Percentiles rank a stretch among this genome's conserved stretches.
Conservation (phyloP, 2,329 filamentous ascomycete species). For the Hirsutella thompsonii region DNA sequence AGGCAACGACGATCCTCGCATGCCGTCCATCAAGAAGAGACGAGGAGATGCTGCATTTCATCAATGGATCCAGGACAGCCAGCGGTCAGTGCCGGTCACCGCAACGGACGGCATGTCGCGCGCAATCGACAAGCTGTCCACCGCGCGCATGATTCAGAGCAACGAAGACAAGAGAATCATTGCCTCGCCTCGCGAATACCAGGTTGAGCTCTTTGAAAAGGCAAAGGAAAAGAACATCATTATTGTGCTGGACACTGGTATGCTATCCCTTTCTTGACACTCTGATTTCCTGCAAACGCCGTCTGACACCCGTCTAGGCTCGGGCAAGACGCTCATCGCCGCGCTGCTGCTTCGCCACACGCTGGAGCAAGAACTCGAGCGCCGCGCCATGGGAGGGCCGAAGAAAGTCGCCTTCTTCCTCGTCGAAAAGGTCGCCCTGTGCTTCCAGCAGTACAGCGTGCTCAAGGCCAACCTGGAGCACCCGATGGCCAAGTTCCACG, state of each 20-base stretch:
- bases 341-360: constrained; percentile 68
- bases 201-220: constrained; percentile 78
- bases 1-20: not conserved
- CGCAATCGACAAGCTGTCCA: not conserved
- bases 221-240: constrained; percentile 81
- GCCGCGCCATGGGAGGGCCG: constrained; percentile 44
- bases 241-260: constrained; percentile 84
- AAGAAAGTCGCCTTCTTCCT: constrained; percentile 73
- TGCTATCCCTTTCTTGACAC: not conserved
- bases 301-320: constrained; percentile 37
- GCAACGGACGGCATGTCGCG: not conserved
- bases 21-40: not conserved
- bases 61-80: constrained; percentile 3
- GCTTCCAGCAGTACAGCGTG: constrained; percentile 79
- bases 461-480: constrained; percentile 71
- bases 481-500: constrained; percentile 60
- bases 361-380: constrained; percentile 64
- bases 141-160: not conserved
- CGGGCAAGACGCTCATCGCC: constrained; percentile 93
- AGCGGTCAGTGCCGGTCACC: not conserved
- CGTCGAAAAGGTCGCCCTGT: constrained; percentile 79
- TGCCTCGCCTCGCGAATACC: constrained; percentile 74
- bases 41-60: constrained; percentile 6
- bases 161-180: constrained; percentile 41
- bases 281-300: not conserved